phyloP scores from a whole-genome alignment of 768 basidiomycete species.

The Flagelloscypha sp. region DNA sequence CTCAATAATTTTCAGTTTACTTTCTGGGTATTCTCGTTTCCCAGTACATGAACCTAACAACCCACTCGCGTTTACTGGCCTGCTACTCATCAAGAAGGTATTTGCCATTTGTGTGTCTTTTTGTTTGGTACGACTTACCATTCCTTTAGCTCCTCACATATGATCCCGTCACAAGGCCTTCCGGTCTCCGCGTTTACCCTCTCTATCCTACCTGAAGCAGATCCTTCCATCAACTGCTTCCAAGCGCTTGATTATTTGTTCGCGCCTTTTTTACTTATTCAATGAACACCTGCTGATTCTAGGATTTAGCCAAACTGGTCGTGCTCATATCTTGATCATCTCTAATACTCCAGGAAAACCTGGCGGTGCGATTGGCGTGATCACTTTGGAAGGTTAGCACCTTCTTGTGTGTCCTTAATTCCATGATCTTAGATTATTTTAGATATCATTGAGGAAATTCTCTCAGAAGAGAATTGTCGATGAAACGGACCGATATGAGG shows the following conservation, averaged over 20 bases:
- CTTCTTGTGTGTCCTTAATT: conserved; percentile 4
- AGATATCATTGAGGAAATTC: conserved; percentile 92
- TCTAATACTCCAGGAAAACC: conserved; percentile 73
- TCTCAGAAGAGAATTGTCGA: conserved; percentile 94
- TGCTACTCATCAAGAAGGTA: conserved; percentile 80
- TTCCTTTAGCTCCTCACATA: conserved; percentile 67
- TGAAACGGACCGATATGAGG: conserved; percentile 86
- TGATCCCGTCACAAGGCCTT: conserved; percentile 71
- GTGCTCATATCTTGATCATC: conserved; percentile 85
- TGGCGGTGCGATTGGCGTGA: conserved; percentile 84
- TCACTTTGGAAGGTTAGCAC: conserved; percentile 71
- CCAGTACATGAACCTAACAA: conserved; percentile 75
- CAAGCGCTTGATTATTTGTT: conserved; percentile 92
- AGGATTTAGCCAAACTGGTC: conserved; percentile 72
- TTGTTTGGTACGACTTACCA: neutral
- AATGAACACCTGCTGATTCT: neutral
- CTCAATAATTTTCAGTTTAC: conserved; percentile 31
- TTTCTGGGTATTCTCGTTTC: conserved; percentile 88
- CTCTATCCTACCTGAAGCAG: conserved; percentile 83
- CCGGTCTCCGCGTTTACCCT: conserved; percentile 71
- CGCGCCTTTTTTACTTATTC: conserved; percentile 12
- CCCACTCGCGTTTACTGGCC: conserved; percentile 64
- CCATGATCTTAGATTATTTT: neutral
- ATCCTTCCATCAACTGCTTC: conserved; percentile 85
- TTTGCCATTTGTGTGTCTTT: neutral